Evolutionary conservation across 768 basidiomycete species (phyloP), one percentile per base, ranked within the genome.

Genomic region (Mycena leptocephala): DNA sequence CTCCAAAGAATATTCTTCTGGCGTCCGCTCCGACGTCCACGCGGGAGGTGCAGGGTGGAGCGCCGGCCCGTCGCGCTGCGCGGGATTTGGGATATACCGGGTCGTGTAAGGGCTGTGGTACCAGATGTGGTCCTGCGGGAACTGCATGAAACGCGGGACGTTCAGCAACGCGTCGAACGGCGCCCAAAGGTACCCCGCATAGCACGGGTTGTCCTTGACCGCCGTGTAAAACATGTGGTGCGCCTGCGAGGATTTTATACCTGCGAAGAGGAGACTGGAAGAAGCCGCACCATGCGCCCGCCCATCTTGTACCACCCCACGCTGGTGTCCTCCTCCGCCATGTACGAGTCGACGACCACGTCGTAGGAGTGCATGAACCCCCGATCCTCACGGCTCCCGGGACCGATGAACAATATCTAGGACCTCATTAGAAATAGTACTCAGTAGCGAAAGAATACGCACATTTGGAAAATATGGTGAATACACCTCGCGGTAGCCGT

Each of bases 211-310:
- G 61, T 87, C 87, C 55, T 82, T 82, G 69, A 90, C 65, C 39
- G 85, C 88, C 5, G 88, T 90, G 76, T 88, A 89, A 13, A 90
- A 82, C 89, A 90, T 90, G 73, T 90, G 90, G 68, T 90, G 89
- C 8, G 89, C 90, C 90, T 89, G 87, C 83, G 82, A 30, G 74
- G 46, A 51, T 46, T 18, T 67, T 37, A 58, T 30, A 32, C 14
- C 32, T 48, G n/a, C 41, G 6, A 32, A 41, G 33, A 28, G 18
- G 33, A 16, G 28, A 41, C 24, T 16, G 32, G 46, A 26, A 79
- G n/a, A n/a, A n/a, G n/a, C n/a, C 84, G 66, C 73, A 88, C 87
- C 67, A 89, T 81, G 20, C 90, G 89, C 37, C 88, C 83, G 85
- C 89, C 87, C 76, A 81, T 85, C 78, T 88, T 88, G 68, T 78